A percentile compares a stretch with the other conserved stretches of the same genome.
phyloP scores from a whole-genome alignment of 2,329 filamentous ascomycete species.

The Helotiales sp. region DNA sequence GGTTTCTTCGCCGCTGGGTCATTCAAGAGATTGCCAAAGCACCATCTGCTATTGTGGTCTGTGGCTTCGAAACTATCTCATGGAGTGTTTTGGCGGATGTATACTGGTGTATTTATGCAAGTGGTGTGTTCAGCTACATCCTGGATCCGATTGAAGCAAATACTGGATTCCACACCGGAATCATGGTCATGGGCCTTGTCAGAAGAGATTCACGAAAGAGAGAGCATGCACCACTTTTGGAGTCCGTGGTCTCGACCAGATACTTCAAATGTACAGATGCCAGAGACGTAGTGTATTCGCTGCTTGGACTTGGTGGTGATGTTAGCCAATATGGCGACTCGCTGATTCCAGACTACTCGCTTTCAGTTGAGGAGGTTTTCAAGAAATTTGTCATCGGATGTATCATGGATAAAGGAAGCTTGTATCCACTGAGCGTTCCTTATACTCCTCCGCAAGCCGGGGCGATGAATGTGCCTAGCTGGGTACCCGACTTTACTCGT shows the following conservation, averaged over 20 bases:
- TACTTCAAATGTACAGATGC: constrained; percentile 2
- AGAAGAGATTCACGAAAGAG: background rate
- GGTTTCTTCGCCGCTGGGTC: background rate
- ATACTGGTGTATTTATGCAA: background rate
- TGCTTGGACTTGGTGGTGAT: background rate
- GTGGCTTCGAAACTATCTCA: background rate
- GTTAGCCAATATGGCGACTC: background rate
- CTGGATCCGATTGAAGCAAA: background rate
- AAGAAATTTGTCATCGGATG: background rate
- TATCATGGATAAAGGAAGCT: background rate
- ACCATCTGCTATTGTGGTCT: background rate
- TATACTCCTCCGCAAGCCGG: background rate
- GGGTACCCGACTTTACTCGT: background rate
- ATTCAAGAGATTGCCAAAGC: background rate
- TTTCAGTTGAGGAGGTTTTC: background rate
- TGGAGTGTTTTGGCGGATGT: background rate
- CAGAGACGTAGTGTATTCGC: background rate
- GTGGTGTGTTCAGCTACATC: background rate
- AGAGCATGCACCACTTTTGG: background rate
- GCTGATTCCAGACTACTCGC: background rate
- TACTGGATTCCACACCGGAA: background rate
- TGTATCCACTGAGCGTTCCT: background rate
- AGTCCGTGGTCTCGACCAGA: background rate
- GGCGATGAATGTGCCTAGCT: background rate
- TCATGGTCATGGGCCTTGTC: background rate